Evolutionary conservation across 2,329 filamentous ascomycete genomes (phyloP).

Genomic region (Parastagonospora avenae): DNA sequence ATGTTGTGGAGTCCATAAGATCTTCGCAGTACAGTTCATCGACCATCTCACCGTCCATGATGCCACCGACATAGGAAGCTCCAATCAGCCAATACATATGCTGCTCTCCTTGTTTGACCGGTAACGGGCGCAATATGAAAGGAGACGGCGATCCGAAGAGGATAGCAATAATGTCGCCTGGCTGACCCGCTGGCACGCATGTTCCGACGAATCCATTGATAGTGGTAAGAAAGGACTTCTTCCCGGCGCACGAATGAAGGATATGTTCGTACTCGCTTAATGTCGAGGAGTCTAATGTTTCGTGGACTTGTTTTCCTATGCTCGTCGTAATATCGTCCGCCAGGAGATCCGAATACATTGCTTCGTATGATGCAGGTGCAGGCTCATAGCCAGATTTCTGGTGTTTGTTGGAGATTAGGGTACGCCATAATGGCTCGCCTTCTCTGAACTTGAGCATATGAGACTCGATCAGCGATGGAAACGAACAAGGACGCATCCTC

Average conservation of each 20-base stretch:
- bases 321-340: background rate
- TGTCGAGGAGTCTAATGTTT: background rate
- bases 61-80: background rate
- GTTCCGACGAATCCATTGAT: background rate
- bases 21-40: constrained; percentile 4
- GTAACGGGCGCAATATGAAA: background rate
- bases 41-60: constrained; percentile 3
- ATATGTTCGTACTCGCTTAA: background rate
- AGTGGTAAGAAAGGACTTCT: constrained; percentile 1
- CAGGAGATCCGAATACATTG: background rate
- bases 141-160: constrained; percentile 2
- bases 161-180: constrained; percentile 1
- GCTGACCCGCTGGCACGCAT: background rate
- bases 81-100: background rate
- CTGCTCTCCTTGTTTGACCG: background rate
- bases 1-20: constrained; percentile 3
- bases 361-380: constrained; percentile 1
- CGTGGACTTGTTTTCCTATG: background rate
- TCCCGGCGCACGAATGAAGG: background rate
- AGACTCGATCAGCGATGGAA: background rate
- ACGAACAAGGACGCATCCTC: background rate
- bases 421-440: constrained; percentile 2
- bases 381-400: background rate
- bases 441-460: constrained; percentile 2
- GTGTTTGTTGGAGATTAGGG: constrained; percentile 1